These are phyloP conservation scores for Pseudogymnoascus sp. DNA, from an alignment of 2,329 filamentous ascomycete genomes.

Conservation along the genomic window DNA sequence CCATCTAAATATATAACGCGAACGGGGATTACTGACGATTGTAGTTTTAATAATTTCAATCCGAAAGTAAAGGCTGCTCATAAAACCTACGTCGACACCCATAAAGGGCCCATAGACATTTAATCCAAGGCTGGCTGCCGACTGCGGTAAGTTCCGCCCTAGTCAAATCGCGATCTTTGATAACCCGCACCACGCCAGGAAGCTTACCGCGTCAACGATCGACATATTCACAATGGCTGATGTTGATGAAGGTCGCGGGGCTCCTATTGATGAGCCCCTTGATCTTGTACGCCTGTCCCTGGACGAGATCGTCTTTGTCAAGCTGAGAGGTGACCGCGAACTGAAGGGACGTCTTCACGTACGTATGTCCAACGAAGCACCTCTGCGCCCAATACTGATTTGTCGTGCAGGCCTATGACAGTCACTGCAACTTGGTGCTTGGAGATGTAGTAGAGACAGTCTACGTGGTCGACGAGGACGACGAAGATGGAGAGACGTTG, in stretches of 20 bases:
- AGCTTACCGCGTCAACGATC: background rate
- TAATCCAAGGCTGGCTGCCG: background rate
- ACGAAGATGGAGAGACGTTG: slow-evolving; percentile 66
- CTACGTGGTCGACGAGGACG: slow-evolving; percentile 83
- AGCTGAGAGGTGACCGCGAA: slow-evolving; percentile 90
- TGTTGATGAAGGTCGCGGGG: slow-evolving; percentile 58
- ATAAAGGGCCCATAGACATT: background rate
- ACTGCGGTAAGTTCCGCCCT: background rate
- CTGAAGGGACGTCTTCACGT: slow-evolving; percentile 93
- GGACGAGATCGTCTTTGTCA: slow-evolving; percentile 95
- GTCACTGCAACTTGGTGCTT: slow-evolving; percentile 92
- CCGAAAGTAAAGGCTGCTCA: background rate
- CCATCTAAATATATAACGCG: background rate
- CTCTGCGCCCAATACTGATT: slow-evolving; percentile 14
- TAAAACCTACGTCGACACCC: background rate
- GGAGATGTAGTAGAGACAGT: slow-evolving; percentile 97
- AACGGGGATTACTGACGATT: background rate
- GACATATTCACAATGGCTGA: slow-evolving; percentile 61
- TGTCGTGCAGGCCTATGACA: slow-evolving; percentile 75
- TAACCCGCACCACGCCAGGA: slow-evolving; percentile 1
- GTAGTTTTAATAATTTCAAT: background rate
- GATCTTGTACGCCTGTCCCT: slow-evolving; percentile 91
- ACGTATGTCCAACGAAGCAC: slow-evolving; percentile 29
- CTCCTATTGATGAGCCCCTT: slow-evolving; percentile 78
- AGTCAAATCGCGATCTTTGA: slow-evolving; percentile 6